Conservation (phyloP, 495 filamentous ascomycete genomes). For the Clohesyomyces aquaticus region DNA sequence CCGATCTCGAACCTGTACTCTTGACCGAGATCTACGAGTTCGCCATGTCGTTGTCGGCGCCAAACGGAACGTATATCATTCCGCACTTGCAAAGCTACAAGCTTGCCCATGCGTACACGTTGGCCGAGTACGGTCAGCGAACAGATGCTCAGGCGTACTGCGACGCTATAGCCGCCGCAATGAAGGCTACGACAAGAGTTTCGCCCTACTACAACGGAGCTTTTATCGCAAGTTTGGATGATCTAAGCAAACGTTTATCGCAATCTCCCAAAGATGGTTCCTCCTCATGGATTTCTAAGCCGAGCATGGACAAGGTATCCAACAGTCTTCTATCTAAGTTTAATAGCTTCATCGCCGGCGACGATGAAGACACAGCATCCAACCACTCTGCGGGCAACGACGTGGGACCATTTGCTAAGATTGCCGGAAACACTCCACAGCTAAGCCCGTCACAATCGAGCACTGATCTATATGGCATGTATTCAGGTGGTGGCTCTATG, state of each 20-base stretch:
- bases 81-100: slow-evolving; percentile 91
- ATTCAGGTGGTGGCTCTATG: slow-evolving; percentile 47
- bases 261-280: slow-evolving; percentile 76
- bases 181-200: slow-evolving; percentile 78
- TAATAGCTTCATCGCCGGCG: slow-evolving; percentile 92
- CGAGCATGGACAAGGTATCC: slow-evolving; percentile 93
- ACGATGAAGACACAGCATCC: slow-evolving; percentile 70
- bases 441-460: slow-evolving; percentile 80
- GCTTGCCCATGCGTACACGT: slow-evolving; percentile 76
- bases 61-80: slow-evolving; percentile 57
- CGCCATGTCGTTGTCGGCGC: slow-evolving; percentile 65
- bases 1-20: slow-evolving; percentile 80
- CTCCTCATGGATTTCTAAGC: slow-evolving; percentile 83
- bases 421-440: slow-evolving; percentile 76
- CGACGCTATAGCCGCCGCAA: slow-evolving; percentile 75
- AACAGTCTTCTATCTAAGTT: slow-evolving; percentile 85
- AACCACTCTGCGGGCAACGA: slow-evolving; percentile 65
- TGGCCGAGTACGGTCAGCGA: slow-evolving; percentile 81
- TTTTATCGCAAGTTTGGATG: slow-evolving; percentile 76
- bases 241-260: slow-evolving; percentile 77
- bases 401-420: slow-evolving; percentile 76
- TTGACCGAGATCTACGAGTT: slow-evolving; percentile 94
- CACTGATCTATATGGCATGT: slow-evolving; percentile 74
- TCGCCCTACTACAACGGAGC: slow-evolving; percentile 81
- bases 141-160: slow-evolving; percentile 89